Percentiles rank a stretch among this genome's conserved stretches.
These are phyloP conservation scores for Microbotryum silenes-acaulis DNA, from an alignment of 1,284 basidiomycete genomes.

Conservation along the genomic window DNA sequence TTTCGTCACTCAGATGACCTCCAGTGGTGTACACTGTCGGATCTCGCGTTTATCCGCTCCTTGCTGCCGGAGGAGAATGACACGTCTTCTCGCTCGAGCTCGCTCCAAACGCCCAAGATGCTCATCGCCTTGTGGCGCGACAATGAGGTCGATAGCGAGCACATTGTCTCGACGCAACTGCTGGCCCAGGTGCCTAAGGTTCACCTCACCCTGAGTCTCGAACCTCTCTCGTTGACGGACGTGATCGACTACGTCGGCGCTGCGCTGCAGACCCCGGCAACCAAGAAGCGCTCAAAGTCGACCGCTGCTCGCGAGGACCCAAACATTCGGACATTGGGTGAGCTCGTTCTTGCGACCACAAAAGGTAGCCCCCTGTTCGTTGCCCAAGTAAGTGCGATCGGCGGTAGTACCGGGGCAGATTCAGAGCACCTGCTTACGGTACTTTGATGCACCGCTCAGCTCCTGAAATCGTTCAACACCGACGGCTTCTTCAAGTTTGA, in stretches of 20 bases:
- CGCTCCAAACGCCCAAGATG: constrained; percentile 13
- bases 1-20: constrained; percentile 12
- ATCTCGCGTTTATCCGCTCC: constrained; percentile 25
- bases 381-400: constrained; percentile 7
- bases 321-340: background rate
- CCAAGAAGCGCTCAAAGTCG: too few relatives aligned
- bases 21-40: constrained; percentile 23
- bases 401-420: constrained; percentile 7
- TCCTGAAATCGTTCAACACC: constrained; percentile 25
- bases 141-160: constrained; percentile 23
- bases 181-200: constrained; percentile 2
- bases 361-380: constrained; percentile 15
- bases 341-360: constrained; percentile 11
- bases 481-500: constrained; percentile 27
- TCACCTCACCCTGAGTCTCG: constrained; percentile 12
- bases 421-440: background rate
- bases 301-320: constrained; percentile 1
- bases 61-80: constrained; percentile 3
- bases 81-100: background rate
- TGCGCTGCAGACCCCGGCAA: constrained; percentile 6
- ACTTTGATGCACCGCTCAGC: constrained; percentile 5
- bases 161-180: constrained; percentile 23
- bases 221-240: constrained; percentile 13
- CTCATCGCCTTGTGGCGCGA: constrained; percentile 22
- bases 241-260: constrained; percentile 14